Base-by-base conservation (phyloP, 805 yeast genomes). In the Pichia scutulata region DNA sequence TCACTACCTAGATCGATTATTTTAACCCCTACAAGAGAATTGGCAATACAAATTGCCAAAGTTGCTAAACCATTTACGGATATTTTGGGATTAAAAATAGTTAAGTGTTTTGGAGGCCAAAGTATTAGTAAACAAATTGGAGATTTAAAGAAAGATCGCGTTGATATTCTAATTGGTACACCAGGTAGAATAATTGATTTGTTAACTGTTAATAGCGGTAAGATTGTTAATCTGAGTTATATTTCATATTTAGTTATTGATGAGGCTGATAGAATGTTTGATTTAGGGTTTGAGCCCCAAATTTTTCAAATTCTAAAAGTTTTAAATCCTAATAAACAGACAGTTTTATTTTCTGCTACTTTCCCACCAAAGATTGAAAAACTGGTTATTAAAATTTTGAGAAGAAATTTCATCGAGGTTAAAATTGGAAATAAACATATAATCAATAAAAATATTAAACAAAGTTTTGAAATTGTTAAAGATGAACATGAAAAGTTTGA, bases 211-310 rank as follows among this genome's bases (percentile, higher is more conserved):
- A 92, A 92, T 62, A 69, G 78, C 39, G 97, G 97, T 0, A 74
- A 88, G 46, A 78, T 89, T 1, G 73, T 86, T 3, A 82, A 81
- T 53, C 70, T 93, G 7, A 69, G 72, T 26, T 70, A 90, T 41
- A 81, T 86, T 7, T 82, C 96, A 0, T 89, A 83, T 64, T 74
- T 89, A n/a, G 95, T 90, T 0, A 70, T 93, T 52, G 99, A 93
- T 64, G 99, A 93, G 63, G 97, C 98, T 1, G 99, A 93, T 66
- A 70, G 99, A 55, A 82, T 93, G 86, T 92, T 92, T 69, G 99
- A 93, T 65, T 72, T 93, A 77, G 99, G 99, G 1, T 93, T 93
- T 68, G 98, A 89, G 59, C 98, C 99, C 0, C 99, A 93, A 62
- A 89, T 93, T 4, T 81, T 78, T 57, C 87, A 88, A 59, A 84